A percentile compares a stretch with the other conserved stretches of the same genome.
These are phyloP conservation scores for Dovyalis caffra DNA, from an alignment of 345 rosid genomes.

Conservation along the genomic window DNA sequence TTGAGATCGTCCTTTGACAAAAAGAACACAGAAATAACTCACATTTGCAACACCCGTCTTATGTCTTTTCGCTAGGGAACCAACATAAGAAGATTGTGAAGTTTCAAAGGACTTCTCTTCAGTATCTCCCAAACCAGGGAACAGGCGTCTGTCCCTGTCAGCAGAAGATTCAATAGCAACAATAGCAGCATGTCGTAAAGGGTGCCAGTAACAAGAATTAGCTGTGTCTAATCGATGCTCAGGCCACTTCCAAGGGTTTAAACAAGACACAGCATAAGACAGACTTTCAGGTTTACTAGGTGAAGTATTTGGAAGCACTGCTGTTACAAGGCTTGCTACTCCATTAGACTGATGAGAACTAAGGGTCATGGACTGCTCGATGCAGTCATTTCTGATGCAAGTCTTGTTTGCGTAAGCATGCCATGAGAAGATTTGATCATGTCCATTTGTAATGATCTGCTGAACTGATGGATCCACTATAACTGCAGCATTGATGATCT, in stretches of 20 bases:
- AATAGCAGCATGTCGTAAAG: slow-evolving; percentile 72
- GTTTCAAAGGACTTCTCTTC: slow-evolving; percentile 31
- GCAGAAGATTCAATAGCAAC: slow-evolving; percentile 87
- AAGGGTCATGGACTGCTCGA: slow-evolving; percentile 11
- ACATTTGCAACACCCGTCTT: slow-evolving; percentile 40
- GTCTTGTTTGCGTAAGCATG: slow-evolving; percentile 25
- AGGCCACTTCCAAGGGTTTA: slow-evolving; percentile 74
- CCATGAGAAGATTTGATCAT: slow-evolving; percentile 51
- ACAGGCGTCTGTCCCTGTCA: slow-evolving; percentile 64
- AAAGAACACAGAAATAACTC: slow-evolving; percentile 24
- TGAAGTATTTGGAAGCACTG: slow-evolving; percentile 23
- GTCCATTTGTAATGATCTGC: slow-evolving; percentile 57
- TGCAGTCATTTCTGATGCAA: slow-evolving; percentile 15
- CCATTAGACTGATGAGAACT: slow-evolving; percentile 14
- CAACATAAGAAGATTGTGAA: slow-evolving; percentile 22
- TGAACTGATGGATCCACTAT: slow-evolving; percentile 68
- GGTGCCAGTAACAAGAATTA: slow-evolving; percentile 54
- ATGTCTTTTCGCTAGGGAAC: slow-evolving; percentile 59
- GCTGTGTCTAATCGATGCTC: slow-evolving; percentile 19
- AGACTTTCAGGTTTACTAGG: slow-evolving; percentile 21
- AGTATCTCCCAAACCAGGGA: slow-evolving; percentile 34
- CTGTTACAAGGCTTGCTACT: slow-evolving; percentile 8
- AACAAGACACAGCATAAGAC: slow-evolving; percentile 48
- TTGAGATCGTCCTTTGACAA: too few relatives aligned
- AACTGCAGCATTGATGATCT: slow-evolving; percentile 79